Evolutionary conservation across 169 alveolate genomes (phyloP).

Genomic region (Theileria sp.): DNA sequence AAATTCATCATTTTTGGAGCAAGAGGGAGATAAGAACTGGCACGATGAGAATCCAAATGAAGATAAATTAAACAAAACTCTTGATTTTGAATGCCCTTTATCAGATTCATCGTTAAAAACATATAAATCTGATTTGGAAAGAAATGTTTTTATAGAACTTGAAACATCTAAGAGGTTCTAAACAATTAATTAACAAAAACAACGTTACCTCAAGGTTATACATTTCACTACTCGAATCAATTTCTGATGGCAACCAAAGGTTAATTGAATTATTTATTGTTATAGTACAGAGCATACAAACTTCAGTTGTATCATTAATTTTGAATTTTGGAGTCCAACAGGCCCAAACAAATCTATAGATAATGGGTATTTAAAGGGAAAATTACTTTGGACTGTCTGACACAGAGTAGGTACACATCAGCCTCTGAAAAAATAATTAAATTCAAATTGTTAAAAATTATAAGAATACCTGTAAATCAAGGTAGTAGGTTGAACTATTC

Average conservation of each 20-base stretch:
- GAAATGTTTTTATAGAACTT: background rate
- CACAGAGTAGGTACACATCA: slow-evolving; percentile 24
- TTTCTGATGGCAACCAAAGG: slow-evolving; percentile 49
- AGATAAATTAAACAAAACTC: background rate
- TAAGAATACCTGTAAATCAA: slow-evolving; percentile 9
- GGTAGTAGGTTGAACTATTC: background rate
- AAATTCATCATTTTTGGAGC: slow-evolving; percentile 19
- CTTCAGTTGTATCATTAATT: background rate
- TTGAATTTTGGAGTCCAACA: slow-evolving; percentile 57
- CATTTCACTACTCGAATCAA: slow-evolving; percentile 7
- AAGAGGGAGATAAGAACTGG: slow-evolving; percentile 27
- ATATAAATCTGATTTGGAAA: background rate
- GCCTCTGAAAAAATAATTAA: background rate
- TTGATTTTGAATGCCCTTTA: background rate
- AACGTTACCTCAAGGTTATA: slow-evolving; percentile 49
- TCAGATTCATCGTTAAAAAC: slow-evolving; percentile 6
- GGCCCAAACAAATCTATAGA: slow-evolving; percentile 36
- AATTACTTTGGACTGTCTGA: slow-evolving; percentile 36
- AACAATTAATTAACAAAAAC: background rate
- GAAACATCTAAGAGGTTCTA: slow-evolving; percentile 56
- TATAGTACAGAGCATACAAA: slow-evolving; percentile 43
- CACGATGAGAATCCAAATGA: slow-evolving; percentile 29
- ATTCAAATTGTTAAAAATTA: background rate
- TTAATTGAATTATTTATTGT: slow-evolving; percentile 31
- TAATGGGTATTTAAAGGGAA: background rate